Evolutionary conservation across 129 eudicot genomes (phyloP), one percentile per base, ranked within the genome.

Genomic region (Erigeron canadensis): DNA sequence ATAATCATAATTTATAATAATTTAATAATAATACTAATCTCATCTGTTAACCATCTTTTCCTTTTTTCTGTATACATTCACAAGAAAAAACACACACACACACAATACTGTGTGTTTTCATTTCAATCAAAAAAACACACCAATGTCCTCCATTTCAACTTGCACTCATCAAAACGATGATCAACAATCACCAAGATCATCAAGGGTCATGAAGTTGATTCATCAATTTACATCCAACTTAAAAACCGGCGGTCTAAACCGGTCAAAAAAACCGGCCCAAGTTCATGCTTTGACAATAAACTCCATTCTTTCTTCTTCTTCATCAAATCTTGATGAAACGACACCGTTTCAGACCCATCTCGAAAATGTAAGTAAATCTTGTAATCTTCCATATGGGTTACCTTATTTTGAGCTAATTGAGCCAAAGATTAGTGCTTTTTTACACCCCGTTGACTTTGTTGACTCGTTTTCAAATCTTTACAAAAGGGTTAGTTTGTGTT

Each of bases 221-320:
- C 81, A 73, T 42, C 84, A 78, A 6, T 67, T 77, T 9, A 60
- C 86, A 4, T 77, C 47, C 75, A 64, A 79, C 77, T 76, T 73
- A 76, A 81, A 77, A 73, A 74, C 79, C 72, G 75, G 84, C 56
- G 77, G 77, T 51, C 65, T 80, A n/a, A 86, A 84, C 69, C 86
- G 89, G 11, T 76, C 75, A 10, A 87, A 85, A 69, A 87, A 85
- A 21, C 83, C 88, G 9, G 85, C 87, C 8, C 95, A 88, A 73
- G 90, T 88, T 44, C 95, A 88, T 62, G 95, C 95, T 21, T 64
- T 80, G 5, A 80, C 95, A 10, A 81, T 88, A 55, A 84, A 72
- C 51, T 84, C 85, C 17, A 84, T 87, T 5, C 46, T 87, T 3
- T 84, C 87, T 22, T 70, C 55, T 1, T 58, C 75, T 15, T 77